phyloP scores from a whole-genome alignment of 441 rosid genomes.

The Brassica balearica region DNA sequence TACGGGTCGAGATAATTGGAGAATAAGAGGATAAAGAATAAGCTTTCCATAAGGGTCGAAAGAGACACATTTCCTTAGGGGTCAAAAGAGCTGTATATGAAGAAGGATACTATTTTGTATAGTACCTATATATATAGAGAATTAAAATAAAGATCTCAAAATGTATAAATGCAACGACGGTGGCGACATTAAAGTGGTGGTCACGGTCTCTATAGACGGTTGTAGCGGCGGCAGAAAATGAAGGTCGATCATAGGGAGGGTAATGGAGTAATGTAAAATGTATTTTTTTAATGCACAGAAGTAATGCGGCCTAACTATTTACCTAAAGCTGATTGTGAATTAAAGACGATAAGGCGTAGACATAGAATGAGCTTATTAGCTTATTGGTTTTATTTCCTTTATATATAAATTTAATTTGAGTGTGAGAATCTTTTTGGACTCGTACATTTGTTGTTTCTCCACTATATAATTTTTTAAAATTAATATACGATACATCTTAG shows the following conservation, averaged over 20 bases:
- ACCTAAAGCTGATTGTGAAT: background rate
- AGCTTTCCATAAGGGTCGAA: constrained; percentile 45
- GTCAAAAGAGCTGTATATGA: background rate
- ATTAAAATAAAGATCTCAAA: constrained; percentile 10
- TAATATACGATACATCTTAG: background rate
- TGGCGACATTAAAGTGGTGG: constrained; percentile 28
- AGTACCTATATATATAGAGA: background rate
- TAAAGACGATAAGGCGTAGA: constrained; percentile 14
- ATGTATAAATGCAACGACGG: background rate
- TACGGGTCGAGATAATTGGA: constrained; percentile 28
- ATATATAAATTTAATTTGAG: constrained; percentile 1
- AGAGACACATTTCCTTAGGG: constrained; percentile 20
- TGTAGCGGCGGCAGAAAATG: constrained; percentile 28
- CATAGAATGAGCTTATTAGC: constrained; percentile 1
- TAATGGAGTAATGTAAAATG: constrained; percentile 7
- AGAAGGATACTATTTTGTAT: background rate
- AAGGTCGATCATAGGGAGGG: constrained; percentile 6
- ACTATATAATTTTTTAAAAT: background rate
- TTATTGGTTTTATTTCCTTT: constrained; percentile 4
- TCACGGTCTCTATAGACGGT: constrained; percentile 30
- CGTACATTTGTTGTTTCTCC: constrained; percentile 29
- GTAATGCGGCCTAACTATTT: constrained; percentile 23
- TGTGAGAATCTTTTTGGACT: constrained; percentile 25
- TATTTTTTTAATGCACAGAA: background rate
- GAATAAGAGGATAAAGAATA: constrained; percentile 43